Base-by-base conservation (phyloP, 192 early-diverging fungal genomes). In the Helicostylum pulchrum region DNA sequence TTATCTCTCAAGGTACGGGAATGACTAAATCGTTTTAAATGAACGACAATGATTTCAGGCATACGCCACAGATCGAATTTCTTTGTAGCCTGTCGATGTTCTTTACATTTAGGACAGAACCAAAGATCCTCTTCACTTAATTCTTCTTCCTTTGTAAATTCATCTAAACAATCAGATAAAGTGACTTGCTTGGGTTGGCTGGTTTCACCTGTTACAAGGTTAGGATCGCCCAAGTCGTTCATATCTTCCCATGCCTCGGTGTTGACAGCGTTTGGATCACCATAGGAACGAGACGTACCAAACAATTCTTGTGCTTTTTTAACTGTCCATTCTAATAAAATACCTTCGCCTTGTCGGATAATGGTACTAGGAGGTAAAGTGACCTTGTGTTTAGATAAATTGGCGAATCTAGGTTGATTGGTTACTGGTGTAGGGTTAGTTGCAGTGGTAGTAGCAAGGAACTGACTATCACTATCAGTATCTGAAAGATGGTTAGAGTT, bases 1-100 rank as follows among this genome's bases (percentile, higher is more conserved):
- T 94, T 94, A 58, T 89, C 87, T 61, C 87, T 78, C 62, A 65
- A 77, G 14, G 81, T 81, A 20, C 86, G 75, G 20, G 80, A 78
- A 48, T 88, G 80, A 32, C 86, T 83, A 72, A 94, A 94, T 30
- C 92, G 80, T 69, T 94, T 94, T 36, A 94, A 76, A 62, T 92
- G 90, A 61, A 94, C 86, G 5, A 94, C 88, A n/a, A 92, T 71
- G 47, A 88, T 82, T 70, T 90, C 88, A 7, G 92, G 90, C 53
- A 87, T 75, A 12, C 79, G 82, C 87, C 89, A 94, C 44, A 94
- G 69, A 55, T 92, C 90, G 17, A 94, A 78, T 64, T 89, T 88
- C 71, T 94, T 94, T 57, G 85, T 90, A 11, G 85, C 90, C 21
- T 78, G 77, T 65, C 82, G 84, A 68, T 94, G 92, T 66, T 89